Evolutionary conservation across 83 land plant species (phyloP).

Genomic region (Picea abies): DNA sequence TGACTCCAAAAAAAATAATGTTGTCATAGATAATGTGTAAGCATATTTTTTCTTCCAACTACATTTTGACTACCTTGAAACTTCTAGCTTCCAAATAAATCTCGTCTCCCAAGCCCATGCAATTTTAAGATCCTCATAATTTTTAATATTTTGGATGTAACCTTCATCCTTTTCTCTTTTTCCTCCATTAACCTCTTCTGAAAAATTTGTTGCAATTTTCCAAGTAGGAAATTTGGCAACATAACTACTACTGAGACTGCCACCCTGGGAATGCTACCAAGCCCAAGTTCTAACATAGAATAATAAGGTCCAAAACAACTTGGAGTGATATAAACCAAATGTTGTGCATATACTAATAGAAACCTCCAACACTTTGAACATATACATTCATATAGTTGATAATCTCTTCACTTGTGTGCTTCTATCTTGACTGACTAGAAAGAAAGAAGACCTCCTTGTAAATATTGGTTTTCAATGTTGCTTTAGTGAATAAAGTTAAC

Average conservation of each 20-base stretch:
- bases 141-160: conserved; percentile 72
- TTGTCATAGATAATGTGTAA: conserved; percentile 46
- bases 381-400: conserved; percentile 81
- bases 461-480: conserved; percentile 45
- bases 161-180: conserved; percentile 80
- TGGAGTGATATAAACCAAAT: conserved; percentile 67
- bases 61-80: conserved; percentile 56
- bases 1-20: conserved; percentile 71
- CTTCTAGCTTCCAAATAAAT: conserved; percentile 50
- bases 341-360: conserved; percentile 61
- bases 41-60: conserved; percentile 59
- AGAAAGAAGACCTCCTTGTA: conserved; percentile 56
- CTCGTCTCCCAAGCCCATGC: conserved; percentile 81
- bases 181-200: conserved; percentile 77
- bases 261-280: conserved; percentile 49
- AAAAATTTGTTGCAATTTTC: conserved; percentile 49
- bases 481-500: conserved; percentile 32
- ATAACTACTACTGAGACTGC: conserved; percentile 47
- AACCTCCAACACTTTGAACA: conserved; percentile 55
- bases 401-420: conserved; percentile 66
- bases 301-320: conserved; percentile 45
- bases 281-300: conserved; percentile 58
- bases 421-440: conserved; percentile 49
- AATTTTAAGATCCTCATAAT: conserved; percentile 81
- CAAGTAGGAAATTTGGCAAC: conserved; percentile 66